These are phyloP conservation scores for Crithidia acanthocephali DNA, from an alignment of 208 protist species.

Conservation along the genomic window DNA sequence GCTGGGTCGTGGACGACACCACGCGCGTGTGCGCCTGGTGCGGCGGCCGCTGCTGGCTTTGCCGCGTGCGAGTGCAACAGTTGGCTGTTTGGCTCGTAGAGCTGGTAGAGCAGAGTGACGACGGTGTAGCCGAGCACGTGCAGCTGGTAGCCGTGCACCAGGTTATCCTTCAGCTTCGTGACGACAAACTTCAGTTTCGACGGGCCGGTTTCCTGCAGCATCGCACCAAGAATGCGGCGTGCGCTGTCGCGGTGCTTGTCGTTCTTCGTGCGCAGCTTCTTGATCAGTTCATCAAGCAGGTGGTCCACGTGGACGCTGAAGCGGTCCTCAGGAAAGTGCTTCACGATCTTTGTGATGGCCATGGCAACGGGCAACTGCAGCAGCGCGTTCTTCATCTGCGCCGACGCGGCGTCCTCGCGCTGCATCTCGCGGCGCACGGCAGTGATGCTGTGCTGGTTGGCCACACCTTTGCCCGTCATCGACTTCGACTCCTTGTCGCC, in stretches of 20 bases:
- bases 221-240: constrained; percentile 76
- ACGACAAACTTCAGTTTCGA: constrained; percentile 84
- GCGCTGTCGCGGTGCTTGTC: constrained; percentile 89
- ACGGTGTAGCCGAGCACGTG: constrained; percentile 93
- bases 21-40: constrained; percentile 1
- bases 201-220: constrained; percentile 85
- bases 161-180: constrained; percentile 83
- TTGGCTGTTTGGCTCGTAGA: constrained; percentile 86
- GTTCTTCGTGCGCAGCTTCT: constrained; percentile 89
- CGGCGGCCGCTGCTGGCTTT: not conserved
- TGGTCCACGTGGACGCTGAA: constrained; percentile 80
- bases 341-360: constrained; percentile 87
- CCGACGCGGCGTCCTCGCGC: constrained; percentile 57
- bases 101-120: constrained; percentile 84
- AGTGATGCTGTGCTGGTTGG: constrained; percentile 69
- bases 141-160: constrained; percentile 93
- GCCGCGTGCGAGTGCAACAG: constrained; percentile 25
- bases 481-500: constrained; percentile 44
- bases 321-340: constrained; percentile 75
- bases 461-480: constrained; percentile 36
- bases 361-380: constrained; percentile 89
- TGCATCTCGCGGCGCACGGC: constrained; percentile 65
- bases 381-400: constrained; percentile 63
- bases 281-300: constrained; percentile 79
- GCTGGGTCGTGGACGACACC: constrained; percentile 28